These are phyloP conservation scores for Silene uniflora DNA, from an alignment of 148 eudicot genomes.

Conservation along the genomic window DNA sequence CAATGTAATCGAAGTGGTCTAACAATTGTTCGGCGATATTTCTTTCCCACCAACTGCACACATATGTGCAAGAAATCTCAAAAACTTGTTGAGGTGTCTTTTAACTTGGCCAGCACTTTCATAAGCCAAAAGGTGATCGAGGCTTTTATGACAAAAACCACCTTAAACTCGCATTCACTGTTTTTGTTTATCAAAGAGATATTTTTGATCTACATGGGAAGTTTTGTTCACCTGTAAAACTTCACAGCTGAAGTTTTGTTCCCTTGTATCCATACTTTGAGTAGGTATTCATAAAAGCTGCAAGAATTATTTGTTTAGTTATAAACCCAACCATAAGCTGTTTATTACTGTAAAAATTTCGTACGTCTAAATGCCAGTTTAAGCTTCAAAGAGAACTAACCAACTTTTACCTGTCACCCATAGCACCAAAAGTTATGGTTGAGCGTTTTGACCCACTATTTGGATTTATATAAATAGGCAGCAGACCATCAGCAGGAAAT, in stretches of 20 bases:
- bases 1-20: background rate
- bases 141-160: background rate
- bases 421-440: constrained; percentile 96
- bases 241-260: constrained; percentile 80
- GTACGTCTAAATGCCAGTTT: background rate
- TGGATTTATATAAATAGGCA: constrained; percentile 84
- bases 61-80: background rate
- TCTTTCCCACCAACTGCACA: too few relatives aligned
- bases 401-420: constrained; percentile 87
- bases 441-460: constrained; percentile 55
- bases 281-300: constrained; percentile 97
- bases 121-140: background rate
- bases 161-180: background rate
- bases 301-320: constrained; percentile 27
- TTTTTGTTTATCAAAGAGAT: background rate
- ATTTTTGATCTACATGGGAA: background rate
- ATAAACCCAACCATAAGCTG: constrained; percentile 13
- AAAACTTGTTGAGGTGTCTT: background rate
- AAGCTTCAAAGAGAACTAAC: background rate
- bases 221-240: constrained; percentile 68
- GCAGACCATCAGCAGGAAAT: constrained; percentile 89
- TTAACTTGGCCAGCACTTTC: background rate
- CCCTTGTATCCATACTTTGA: constrained; percentile 98
- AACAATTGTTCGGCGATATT: background rate
- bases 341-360: background rate